A percentile compares a stretch with the other conserved stretches of the same genome.
Evolutionary conservation across 2,329 filamentous ascomycete species (phyloP).

Genomic region (Colletotrichum incanum): DNA sequence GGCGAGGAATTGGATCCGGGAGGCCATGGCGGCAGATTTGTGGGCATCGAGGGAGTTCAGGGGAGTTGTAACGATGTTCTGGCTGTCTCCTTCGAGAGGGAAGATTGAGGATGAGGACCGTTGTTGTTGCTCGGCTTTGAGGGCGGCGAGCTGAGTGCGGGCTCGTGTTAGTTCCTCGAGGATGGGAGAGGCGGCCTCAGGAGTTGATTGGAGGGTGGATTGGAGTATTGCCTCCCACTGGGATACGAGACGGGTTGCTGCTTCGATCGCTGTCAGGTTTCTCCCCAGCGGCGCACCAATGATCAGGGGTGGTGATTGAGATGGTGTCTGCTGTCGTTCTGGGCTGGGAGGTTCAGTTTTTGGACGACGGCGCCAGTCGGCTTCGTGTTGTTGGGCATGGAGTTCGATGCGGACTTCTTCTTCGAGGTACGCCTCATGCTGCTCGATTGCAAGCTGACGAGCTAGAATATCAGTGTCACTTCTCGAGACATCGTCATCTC

Average conservation of each 20-base stretch:
- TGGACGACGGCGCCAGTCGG: slow-evolving; percentile 1
- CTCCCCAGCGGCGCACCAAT: slow-evolving; percentile 55
- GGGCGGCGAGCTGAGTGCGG: slow-evolving; percentile 21
- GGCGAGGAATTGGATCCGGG: slow-evolving; percentile 53
- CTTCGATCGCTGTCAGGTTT: slow-evolving; percentile 55
- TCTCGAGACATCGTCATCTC: background rate
- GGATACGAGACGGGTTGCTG: slow-evolving; percentile 55
- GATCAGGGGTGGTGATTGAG: slow-evolving; percentile 48
- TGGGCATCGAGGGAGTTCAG: slow-evolving; percentile 33
- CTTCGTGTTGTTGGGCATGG: slow-evolving; percentile 18
- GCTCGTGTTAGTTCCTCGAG: slow-evolving; percentile 29
- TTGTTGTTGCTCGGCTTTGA: slow-evolving; percentile 8
- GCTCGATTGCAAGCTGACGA: background rate
- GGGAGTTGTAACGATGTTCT: background rate
- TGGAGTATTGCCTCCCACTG: slow-evolving; percentile 54
- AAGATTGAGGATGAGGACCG: background rate
- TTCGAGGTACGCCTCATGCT: slow-evolving; percentile 5
- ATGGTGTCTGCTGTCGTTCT: background rate
- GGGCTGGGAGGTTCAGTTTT: background rate
- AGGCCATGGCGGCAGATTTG: slow-evolving; percentile 47
- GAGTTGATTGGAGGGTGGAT: slow-evolving; percentile 44
- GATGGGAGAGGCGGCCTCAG: slow-evolving; percentile 24
- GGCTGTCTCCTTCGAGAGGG: background rate
- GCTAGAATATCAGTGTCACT: background rate
- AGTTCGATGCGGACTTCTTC: slow-evolving; percentile 21